Evolutionary conservation across 2,329 filamentous ascomycete genomes (phyloP), one percentile per base, ranked within the genome.

Genomic region (Rutstroemia sp.): DNA sequence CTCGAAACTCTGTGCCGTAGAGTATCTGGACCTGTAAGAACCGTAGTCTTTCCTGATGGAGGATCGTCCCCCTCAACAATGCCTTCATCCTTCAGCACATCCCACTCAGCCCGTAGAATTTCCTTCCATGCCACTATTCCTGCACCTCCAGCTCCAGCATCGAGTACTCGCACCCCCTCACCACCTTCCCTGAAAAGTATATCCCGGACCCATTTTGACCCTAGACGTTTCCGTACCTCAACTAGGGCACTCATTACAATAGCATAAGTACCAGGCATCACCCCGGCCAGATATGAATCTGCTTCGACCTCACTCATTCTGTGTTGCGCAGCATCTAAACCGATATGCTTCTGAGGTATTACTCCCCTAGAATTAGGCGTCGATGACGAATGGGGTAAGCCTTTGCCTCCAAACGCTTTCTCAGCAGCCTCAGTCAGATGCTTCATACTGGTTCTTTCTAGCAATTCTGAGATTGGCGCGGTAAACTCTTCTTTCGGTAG

Each of bases 21-120:
- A 2, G 83, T 75, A 60, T 90, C 82, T 0, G 89, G 88, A 0
- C 85, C 90, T 2, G 88, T 83, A 3, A 97, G 74, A 1, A 95
- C 91, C 0, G 89, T 92, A 54, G 88, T 87, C 69, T 87, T 90
- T 1, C 89, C 88, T 1, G 84, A 81, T 2, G 80, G 76, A 1
- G 84, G 83, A 2, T 75, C 69, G 0, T 71, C 68, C 1, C 72
- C 75, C 23, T 64, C 61, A 34, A 76, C 72, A 21, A 71, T 64
- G 0, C 75, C 75, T 34, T 76, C 73, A 4, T 83, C 79, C 25
- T 68, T 79, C 72, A 92, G 79, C 0, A 86, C 68, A 53, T 88
- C 83, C 86, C 88, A 95, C 68, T 97, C 92, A 0, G 92, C 87
- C 60, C 84, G 78, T 14, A 95, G 65, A 9, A 97, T 77, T 62